phyloP scores from a whole-genome alignment of 768 basidiomycete genomes.

The Amylocystis lapponica region DNA sequence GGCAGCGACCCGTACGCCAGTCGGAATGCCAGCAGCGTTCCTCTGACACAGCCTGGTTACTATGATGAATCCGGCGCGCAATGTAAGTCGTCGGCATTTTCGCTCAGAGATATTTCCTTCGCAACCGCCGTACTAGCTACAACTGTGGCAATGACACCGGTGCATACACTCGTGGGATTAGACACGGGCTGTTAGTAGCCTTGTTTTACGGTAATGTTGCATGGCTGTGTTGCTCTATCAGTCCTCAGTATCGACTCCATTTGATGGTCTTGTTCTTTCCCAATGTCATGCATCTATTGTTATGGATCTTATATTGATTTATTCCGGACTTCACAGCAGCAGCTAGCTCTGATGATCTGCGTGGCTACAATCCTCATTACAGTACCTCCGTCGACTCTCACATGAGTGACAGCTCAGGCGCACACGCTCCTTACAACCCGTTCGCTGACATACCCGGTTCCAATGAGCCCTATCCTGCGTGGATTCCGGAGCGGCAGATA shows the following conservation, averaged over 20 bases:
- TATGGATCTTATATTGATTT: constrained; percentile 5
- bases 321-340: constrained; percentile 13
- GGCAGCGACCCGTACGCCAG: constrained; percentile 20
- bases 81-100: constrained; percentile 12
- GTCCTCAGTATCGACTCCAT: too few relatives aligned
- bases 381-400: constrained; percentile 31
- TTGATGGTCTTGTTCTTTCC: too few relatives aligned
- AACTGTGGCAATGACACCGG: neutral
- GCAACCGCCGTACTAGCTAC: too few relatives aligned
- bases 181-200: neutral
- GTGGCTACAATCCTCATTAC: constrained; percentile 24
- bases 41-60: constrained; percentile 20
- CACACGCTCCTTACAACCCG: constrained; percentile 16
- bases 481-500: constrained; percentile 88
- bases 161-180: neutral
- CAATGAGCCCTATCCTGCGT: constrained; percentile 84
- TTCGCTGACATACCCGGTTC: constrained; percentile 25
- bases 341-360: constrained; percentile 26
- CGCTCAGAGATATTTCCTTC: too few relatives aligned
- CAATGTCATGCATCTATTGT: too few relatives aligned
- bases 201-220: neutral
- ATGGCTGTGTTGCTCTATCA: constrained; percentile 3
- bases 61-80: constrained; percentile 23
- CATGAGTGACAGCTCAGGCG: constrained; percentile 21
- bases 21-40: constrained; percentile 26